These are phyloP conservation scores for Debaryomyces fabryi DNA, from an alignment of 1,139 yeast species.

Conservation along the genomic window DNA sequence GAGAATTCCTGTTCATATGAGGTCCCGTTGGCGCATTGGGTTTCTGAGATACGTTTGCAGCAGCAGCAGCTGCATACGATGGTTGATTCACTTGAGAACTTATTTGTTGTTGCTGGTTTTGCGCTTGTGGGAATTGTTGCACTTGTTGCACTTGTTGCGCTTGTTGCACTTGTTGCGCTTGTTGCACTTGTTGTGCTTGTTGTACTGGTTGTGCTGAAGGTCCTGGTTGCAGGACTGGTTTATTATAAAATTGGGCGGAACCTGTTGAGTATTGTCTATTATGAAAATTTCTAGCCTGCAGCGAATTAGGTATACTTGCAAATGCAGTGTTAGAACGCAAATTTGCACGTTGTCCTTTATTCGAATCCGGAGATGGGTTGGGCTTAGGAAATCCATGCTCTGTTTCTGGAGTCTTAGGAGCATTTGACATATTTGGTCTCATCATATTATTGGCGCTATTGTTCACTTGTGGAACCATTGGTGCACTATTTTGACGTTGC, in stretches of 20 bases:
- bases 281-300: neutral
- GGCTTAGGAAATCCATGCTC: conserved; percentile 5
- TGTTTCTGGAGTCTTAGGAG: conserved; percentile 8
- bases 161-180: neutral
- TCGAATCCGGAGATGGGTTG: neutral
- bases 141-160: neutral
- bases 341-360: conserved; percentile 11
- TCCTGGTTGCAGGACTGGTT: neutral
- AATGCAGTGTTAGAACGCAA: conserved; percentile 17
- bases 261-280: conserved; percentile 5
- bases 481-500: conserved; percentile 11
- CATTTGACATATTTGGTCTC: neutral
- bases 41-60: neutral
- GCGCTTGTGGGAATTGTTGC: neutral
- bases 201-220: too few relatives aligned
- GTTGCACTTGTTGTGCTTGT: too few relatives aligned
- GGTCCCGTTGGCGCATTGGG: neutral
- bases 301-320: conserved; percentile 9
- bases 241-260: conserved; percentile 1
- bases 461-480: conserved; percentile 2
- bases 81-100: neutral
- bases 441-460: neutral
- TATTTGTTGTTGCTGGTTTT: neutral
- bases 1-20: neutral
- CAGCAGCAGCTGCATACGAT: conserved; percentile 1